Conservation (phyloP, 169 alveolate genomes). For the Plasmodium billcollinsi region DNA sequence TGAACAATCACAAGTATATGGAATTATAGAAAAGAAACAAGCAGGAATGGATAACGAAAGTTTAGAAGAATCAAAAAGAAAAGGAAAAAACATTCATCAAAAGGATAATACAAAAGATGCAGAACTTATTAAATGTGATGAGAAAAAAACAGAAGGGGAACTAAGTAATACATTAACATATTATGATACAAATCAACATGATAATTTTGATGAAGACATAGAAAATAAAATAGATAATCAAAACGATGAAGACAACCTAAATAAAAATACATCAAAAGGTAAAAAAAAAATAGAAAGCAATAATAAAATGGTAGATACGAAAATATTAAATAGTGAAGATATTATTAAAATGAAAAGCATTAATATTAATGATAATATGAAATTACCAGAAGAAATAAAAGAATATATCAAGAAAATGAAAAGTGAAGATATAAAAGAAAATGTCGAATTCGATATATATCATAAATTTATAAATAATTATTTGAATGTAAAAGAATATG, state of each 20-base stretch:
- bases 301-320: background rate
- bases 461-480: slow-evolving; percentile 5
- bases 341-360: background rate
- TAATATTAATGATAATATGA: background rate
- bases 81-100: no score
- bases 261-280: background rate
- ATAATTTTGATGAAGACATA: background rate
- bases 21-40: no score
- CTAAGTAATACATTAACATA: background rate
- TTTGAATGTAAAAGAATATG: slow-evolving; percentile 3
- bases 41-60: no score
- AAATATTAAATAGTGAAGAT: background rate
- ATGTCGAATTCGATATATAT: background rate
- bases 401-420: slow-evolving; percentile 5
- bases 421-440: slow-evolving; percentile 1
- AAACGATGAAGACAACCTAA: background rate
- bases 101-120: background rate
- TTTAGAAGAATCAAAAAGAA: no score
- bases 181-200: background rate
- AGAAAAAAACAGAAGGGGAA: background rate
- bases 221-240: background rate
- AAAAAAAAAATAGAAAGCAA: background rate
- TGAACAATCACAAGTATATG: no score
- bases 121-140: background rate
- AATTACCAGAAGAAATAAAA: background rate